Evolutionary conservation across 2,329 filamentous ascomycete species (phyloP).

Genomic region (Teratosphaeria zuluensis): DNA sequence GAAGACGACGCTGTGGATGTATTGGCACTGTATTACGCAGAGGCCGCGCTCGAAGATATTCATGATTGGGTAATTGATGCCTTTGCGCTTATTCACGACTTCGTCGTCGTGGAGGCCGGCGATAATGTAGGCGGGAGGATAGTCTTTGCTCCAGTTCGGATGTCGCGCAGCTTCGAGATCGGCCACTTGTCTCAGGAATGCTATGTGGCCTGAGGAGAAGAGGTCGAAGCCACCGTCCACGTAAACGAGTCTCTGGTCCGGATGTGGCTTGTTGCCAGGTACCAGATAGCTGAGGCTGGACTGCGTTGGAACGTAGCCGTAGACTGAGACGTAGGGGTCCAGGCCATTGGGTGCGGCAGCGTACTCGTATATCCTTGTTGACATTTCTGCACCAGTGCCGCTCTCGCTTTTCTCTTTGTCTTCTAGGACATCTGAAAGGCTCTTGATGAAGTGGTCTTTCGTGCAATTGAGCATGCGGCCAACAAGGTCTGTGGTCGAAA

Average conservation of each 20-base stretch:
- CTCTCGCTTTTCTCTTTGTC: constrained; percentile 47
- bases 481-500: constrained; percentile 96
- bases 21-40: constrained; percentile 92
- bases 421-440: constrained; percentile 54
- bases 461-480: constrained; percentile 86
- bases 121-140: constrained; percentile 75
- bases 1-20: constrained; percentile 79
- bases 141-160: constrained; percentile 72
- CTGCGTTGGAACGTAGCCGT: constrained; percentile 34
- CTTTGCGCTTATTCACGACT: constrained; percentile 94
- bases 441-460: constrained; percentile 16
- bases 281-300: constrained; percentile 58
- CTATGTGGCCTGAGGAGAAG: constrained; percentile 94
- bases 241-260: constrained; percentile 80
- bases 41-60: constrained; percentile 95
- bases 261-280: constrained; percentile 57
- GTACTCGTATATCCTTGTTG: constrained; percentile 47
- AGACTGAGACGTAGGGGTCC: constrained; percentile 71
- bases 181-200: constrained; percentile 74
- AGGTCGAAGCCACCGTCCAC: constrained; percentile 95
- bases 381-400: constrained; percentile 56
- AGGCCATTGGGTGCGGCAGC: constrained; percentile 77
- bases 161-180: constrained; percentile 61
- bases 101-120: constrained; percentile 90
- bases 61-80: constrained; percentile 98